Evolutionary conservation across 176 grass and related monocot species (phyloP).

Genomic region (Areca catechu): DNA sequence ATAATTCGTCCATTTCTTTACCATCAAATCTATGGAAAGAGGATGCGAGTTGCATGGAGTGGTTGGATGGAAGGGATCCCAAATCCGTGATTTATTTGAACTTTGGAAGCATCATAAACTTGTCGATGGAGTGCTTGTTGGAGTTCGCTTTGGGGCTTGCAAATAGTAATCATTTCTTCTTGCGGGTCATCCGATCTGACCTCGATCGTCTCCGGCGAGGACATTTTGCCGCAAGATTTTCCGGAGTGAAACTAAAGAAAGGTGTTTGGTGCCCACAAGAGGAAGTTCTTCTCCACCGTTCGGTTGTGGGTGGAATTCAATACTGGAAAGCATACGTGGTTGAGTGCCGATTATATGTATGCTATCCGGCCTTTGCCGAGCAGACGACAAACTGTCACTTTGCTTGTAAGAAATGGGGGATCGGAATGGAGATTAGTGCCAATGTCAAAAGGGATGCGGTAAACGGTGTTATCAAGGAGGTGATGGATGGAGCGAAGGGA

Average conservation of each 20-base stretch:
- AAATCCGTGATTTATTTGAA: too few species aligned
- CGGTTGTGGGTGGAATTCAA: constrained; percentile 34
- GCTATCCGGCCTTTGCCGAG: constrained; percentile 33
- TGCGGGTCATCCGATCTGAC: background rate
- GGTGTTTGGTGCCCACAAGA: constrained; percentile 31
- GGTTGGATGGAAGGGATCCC: too few species aligned
- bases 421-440: constrained; percentile 11
- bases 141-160: too few species aligned
- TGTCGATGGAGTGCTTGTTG: too few species aligned
- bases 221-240: background rate
- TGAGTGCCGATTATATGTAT: constrained; percentile 17
- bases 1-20: too few species aligned
- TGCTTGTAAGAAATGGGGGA: constrained; percentile 24
- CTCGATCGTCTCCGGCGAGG: constrained; percentile 9
- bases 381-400: constrained; percentile 31
- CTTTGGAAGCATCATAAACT: too few species aligned
- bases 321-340: constrained; percentile 16
- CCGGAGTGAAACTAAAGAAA: constrained; percentile 15
- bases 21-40: too few species aligned
- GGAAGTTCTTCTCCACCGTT: constrained; percentile 28
- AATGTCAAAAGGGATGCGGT: constrained; percentile 17
- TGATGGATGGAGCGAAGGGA: constrained; percentile 27
- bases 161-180: too few species aligned
- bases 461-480: constrained; percentile 19
- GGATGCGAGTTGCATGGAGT: too few species aligned